A percentile compares a stretch with the other conserved stretches of the same genome.
Evolutionary conservation across 2,329 filamentous ascomycete genomes (phyloP).

Genomic region (Cladosporium velox): DNA sequence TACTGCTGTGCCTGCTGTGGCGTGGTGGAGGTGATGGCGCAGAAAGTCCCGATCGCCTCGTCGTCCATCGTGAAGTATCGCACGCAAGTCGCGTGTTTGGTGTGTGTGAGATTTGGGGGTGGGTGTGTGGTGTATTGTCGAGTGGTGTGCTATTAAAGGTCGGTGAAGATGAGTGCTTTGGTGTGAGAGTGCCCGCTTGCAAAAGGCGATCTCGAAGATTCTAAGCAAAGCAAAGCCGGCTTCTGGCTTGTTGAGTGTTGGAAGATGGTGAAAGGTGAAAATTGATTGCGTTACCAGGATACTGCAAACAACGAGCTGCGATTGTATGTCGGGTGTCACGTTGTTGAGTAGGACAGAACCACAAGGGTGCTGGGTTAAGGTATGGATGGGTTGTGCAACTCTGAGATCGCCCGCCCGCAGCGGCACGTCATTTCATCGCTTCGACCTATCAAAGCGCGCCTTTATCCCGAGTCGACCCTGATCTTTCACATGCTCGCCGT

Average conservation of each 20-base stretch:
- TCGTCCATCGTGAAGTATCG: constrained; percentile 42
- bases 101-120: not conserved
- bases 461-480: not conserved
- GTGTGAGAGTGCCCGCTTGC: constrained; percentile 4
- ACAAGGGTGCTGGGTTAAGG: not conserved
- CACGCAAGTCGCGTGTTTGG: not conserved
- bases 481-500: constrained; percentile 1
- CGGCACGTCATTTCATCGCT: constrained; percentile 1
- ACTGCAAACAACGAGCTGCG: not conserved
- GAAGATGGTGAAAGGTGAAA: not conserved
- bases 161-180: constrained; percentile 5
- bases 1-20: constrained; percentile 77
- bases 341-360: not conserved
- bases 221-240: constrained; percentile 16
- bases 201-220: constrained; percentile 14
- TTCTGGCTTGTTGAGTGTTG: not conserved
- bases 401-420: not conserved
- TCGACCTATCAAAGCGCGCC: not conserved
- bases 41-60: constrained; percentile 72
- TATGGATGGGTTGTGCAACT: not conserved
- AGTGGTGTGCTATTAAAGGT: not conserved
- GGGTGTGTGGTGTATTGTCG: not conserved
- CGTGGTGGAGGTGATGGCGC: constrained; percentile 74
- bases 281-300: not conserved
- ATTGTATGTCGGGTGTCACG: not conserved